phyloP scores from a whole-genome alignment of 2,329 filamentous ascomycete species.

The Clonostachys rhizophaga region DNA sequence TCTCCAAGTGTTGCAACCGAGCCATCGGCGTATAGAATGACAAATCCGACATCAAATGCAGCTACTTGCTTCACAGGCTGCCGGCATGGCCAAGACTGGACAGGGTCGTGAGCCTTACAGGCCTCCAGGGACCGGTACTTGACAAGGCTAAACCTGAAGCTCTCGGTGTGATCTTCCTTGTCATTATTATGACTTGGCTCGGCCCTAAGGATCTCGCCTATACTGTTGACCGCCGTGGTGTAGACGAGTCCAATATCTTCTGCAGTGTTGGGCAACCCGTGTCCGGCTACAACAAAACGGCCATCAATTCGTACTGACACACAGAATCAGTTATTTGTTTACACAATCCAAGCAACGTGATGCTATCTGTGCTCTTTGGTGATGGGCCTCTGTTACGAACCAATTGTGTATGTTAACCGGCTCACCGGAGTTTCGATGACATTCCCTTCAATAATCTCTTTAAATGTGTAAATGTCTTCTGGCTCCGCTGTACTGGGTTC shows the following conservation, averaged over 20 bases:
- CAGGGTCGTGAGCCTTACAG: not conserved
- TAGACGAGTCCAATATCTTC: slow-evolving; percentile 1
- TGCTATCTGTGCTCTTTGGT: too few species aligned
- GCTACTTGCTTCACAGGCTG: slow-evolving; percentile 30
- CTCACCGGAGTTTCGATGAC: slow-evolving; percentile 26
- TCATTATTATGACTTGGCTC: not conserved
- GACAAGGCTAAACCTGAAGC: not conserved
- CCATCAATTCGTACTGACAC: slow-evolving; percentile 3
- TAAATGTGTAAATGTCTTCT: slow-evolving; percentile 40
- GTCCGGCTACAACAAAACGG: slow-evolving; percentile 11
- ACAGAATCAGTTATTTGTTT: too few species aligned
- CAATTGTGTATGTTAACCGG: slow-evolving; percentile 37
- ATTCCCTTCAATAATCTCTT: slow-evolving; percentile 28
- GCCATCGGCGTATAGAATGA: slow-evolving; percentile 35
- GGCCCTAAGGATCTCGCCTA: slow-evolving; percentile 7
- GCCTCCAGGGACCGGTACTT: not conserved
- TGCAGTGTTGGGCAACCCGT: slow-evolving; percentile 3
- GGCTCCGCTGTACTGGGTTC: slow-evolving; percentile 22
- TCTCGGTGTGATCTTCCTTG: too few species aligned
- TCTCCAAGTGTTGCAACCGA: slow-evolving; percentile 52
- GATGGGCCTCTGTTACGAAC: slow-evolving; percentile 22
- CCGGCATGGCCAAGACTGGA: slow-evolving; percentile 12
- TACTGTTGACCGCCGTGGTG: slow-evolving; percentile 6
- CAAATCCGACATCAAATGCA: slow-evolving; percentile 45
- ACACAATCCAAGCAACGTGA: slow-evolving; percentile 1